Percentiles rank a stretch among this genome's conserved stretches.
Evolutionary conservation across 345 rosid genomes (phyloP).

Genomic region (Rhodamnia argentea): DNA sequence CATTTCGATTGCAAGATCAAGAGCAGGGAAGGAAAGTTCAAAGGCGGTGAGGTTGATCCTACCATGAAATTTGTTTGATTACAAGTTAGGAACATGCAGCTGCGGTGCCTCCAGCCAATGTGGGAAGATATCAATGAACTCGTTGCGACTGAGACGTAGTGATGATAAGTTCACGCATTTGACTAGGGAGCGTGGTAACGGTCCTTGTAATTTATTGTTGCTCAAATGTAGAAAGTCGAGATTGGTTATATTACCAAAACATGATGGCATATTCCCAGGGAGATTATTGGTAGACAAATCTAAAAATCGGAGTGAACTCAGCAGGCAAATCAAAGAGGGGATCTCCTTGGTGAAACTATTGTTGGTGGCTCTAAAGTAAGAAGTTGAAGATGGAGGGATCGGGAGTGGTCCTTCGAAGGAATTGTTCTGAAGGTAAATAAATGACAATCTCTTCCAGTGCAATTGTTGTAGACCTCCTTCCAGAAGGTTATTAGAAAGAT

Average conservation of each 20-base stretch:
- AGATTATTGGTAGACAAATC: not conserved
- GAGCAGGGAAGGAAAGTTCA: not conserved
- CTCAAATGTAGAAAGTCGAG: not conserved
- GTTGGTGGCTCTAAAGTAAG: too few species aligned
- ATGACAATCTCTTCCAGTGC: too few species aligned
- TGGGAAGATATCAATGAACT: not conserved
- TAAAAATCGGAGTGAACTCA: not conserved
- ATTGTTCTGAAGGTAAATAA: too few species aligned
- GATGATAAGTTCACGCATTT: rapidly evolving
- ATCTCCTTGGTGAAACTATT: too few species aligned
- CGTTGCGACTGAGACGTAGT: not conserved
- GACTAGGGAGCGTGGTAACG: not conserved
- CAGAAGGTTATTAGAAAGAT: too few species aligned
- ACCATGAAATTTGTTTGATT: not conserved
- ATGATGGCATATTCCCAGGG: not conserved
- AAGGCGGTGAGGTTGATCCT: not conserved
- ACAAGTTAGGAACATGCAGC: not conserved
- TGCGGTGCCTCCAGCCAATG: too few species aligned
- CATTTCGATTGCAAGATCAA: not conserved
- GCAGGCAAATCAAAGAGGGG: not conserved
- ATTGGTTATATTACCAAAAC: not conserved
- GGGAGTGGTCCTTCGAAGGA: too few species aligned
- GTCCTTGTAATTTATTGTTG: not conserved
- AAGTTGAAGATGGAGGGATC: too few species aligned
- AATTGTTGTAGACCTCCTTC: too few species aligned